These are phyloP conservation scores for Chaetomium cochliodes DNA, from an alignment of 495 filamentous ascomycete genomes.

Conservation along the genomic window DNA sequence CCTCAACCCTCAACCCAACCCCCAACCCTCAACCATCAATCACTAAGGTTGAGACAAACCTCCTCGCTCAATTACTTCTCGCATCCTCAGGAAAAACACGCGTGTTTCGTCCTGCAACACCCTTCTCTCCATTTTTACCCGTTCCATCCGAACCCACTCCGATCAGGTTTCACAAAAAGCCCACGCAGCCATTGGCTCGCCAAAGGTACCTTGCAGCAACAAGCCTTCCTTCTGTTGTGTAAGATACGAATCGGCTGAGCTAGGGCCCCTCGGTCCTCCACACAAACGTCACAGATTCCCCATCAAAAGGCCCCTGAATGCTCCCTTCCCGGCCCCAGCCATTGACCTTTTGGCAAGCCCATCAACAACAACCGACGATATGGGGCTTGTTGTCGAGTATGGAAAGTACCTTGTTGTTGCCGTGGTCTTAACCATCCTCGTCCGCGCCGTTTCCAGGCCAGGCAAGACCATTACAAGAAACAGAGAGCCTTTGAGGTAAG, in stretches of 20 bases:
- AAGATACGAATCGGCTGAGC: neutral
- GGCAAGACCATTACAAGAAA: constrained; percentile 29
- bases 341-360: neutral
- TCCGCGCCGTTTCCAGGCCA: constrained; percentile 20
- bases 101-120: neutral
- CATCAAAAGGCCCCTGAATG: neutral
- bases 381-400: constrained; percentile 25
- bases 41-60: neutral
- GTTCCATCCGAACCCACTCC: neutral
- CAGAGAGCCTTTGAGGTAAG: constrained; percentile 33
- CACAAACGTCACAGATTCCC: constrained; percentile 14
- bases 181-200: constrained; percentile 16
- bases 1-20: no score
- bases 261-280: neutral
- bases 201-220: constrained; percentile 17
- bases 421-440: constrained; percentile 24
- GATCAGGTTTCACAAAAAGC: neutral
- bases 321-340: neutral
- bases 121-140: neutral
- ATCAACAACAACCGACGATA: constrained; percentile 10
- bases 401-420: constrained; percentile 23
- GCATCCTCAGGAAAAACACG: no score
- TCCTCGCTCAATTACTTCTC: no score
- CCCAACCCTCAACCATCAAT: no score
- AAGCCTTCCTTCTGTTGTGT: no score